A percentile compares a stretch with the other conserved stretches of the same genome.
Evolutionary conservation across 2,329 filamentous ascomycete species (phyloP).

Genomic region (Aspergillus arachidicola): DNA sequence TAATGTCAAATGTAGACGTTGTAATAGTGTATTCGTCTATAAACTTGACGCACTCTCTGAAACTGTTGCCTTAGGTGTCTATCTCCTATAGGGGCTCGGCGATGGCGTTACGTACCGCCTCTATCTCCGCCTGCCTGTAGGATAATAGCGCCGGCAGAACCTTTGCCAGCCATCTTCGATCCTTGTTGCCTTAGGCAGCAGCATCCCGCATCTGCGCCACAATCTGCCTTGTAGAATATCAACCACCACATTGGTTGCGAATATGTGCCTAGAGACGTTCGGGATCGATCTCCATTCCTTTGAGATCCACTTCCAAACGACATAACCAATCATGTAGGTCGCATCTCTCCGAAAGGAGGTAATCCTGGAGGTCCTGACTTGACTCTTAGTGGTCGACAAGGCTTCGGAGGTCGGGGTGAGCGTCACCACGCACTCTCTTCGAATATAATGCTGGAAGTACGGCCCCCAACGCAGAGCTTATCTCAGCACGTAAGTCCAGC

Average conservation of each 20-base stretch:
- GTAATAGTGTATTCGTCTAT: background rate
- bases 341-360: background rate
- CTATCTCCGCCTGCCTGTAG: background rate
- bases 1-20: background rate
- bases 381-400: background rate
- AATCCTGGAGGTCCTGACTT: background rate
- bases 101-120: background rate
- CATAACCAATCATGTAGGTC: background rate
- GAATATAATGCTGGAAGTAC: background rate
- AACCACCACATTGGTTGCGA: background rate
- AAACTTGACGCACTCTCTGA: background rate
- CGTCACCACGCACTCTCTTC: background rate
- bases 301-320: background rate
- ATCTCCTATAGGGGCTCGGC: background rate
- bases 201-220: too few species aligned
- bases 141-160: background rate
- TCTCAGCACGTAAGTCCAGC: background rate
- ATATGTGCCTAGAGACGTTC: too few species aligned
- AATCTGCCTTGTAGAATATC: background rate
- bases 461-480: background rate
- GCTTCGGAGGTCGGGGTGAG: background rate
- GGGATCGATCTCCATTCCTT: too few species aligned
- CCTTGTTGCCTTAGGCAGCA: background rate
- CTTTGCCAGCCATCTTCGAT: background rate
- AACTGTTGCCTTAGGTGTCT: background rate